Base-by-base conservation (phyloP, 176 grass and related monocot genomes). In the Juncus effusus region DNA sequence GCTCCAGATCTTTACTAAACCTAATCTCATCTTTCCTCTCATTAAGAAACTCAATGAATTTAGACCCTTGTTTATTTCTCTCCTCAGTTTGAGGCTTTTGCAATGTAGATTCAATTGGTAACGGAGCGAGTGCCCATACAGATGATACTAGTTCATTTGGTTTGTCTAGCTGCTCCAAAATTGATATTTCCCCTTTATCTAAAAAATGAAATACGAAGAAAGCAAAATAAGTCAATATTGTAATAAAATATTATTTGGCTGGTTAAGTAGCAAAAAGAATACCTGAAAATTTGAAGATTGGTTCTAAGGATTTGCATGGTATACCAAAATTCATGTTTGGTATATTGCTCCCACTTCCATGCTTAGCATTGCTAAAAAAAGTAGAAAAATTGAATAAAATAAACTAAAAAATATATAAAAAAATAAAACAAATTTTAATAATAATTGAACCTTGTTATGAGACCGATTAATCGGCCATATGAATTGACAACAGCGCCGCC, bases 251-350 rank as follows among this genome's bases (percentile, higher is more conserved):
- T 36, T 6, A 67, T 6, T 51, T 36, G 11, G 7, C 51, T 56
- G 53, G 13, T 42, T 56, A 3, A 2, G 4, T 70, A 6, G 14
- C 10, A 62, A 67, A 66, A 35, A 38, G 60, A 60, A 58, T 7
- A 96, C 93, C 87, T 89, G 82, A 76, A 55, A 86, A 96, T 54
- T 76, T 77, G 74, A 96, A 91, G 66, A 91, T 16, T 0, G 64
- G 81, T 69, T 77, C 80, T 73, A 96, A 77, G 56, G 80, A 66
- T 81, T 79, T 84, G 67, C 82, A 89, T 10, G 93, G 93, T 38
- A 96, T 91, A 77, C 93, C 86, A 73, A 91, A 96, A 77, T 96
- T 96, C 75, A 96, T 72, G 51, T 83, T 76, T 19, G 93, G 93
- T 84, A 96, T 88, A 80, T 80, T 96, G 67, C 70, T 91, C 77